Base-by-base conservation (phyloP, 2,329 filamentous ascomycete genomes). In the Pseudopyrenochaeta lycopersici region DNA sequence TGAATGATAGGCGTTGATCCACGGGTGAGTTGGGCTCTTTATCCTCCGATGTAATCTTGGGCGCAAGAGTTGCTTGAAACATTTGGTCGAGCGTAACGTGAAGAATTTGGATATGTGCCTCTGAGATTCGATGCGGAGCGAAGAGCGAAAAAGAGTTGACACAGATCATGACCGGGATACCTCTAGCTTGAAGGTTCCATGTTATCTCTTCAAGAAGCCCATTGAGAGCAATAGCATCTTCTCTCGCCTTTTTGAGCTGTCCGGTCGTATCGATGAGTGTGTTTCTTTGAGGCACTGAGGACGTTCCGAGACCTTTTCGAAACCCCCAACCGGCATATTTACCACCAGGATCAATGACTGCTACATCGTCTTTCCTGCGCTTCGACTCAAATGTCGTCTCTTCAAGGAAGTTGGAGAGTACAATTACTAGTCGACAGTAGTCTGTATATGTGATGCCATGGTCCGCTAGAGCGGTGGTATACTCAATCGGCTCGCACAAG, bases 91-190 rank as follows among this genome's bases (percentile, higher is more conserved):
- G 38, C 5, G 50, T 50, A 2, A 60, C 45, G 29, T 60, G 50
- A 9, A 62, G 49, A 23, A 70, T 56, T 32, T 70, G 67, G 10
- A 69, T 41, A 32, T 63, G 56, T 4, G 64, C 41, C 33, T 68
- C 63, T 10, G 58, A 59, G 29, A 68, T 59, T 7, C 58, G 58
- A 46, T 60, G 59, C 4, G 67, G 67, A 7, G 58, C 41, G 32
- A 70, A 68, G 15, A 70, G 47, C 20, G 64, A 66, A 29, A 58
- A 65, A 0, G 67, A 70, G n/a, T 41, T 53, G n/a, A 70, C 44
- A 42, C 55, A 63, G 15, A 68, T 54, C 58, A 66, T 63, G 1
- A 68, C 57, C 15, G 62, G 59, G 11, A 68, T 17, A n/a, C 57
- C 62, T 50, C 61, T 53, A 7, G 40, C 50, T 44, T 58, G 54